Percentiles rank a stretch among this genome's conserved stretches.
Evolutionary conservation across 768 basidiomycete genomes (phyloP).

Genomic region (Suillus clintonianus): DNA sequence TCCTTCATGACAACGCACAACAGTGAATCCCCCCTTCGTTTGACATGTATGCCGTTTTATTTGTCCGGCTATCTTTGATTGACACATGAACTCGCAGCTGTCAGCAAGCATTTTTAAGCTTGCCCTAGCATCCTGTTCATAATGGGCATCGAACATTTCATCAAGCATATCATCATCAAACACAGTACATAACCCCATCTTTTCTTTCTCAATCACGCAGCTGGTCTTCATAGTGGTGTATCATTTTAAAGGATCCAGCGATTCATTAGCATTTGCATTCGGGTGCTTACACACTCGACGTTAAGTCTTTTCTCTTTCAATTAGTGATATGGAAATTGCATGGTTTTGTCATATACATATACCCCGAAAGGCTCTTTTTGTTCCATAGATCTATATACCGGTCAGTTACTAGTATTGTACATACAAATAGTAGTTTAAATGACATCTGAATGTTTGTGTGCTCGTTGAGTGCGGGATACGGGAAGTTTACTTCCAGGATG

Average conservation of each 20-base stretch:
- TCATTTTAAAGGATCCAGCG: not conserved
- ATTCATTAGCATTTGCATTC: not conserved
- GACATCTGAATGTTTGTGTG: not conserved
- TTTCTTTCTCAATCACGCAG: not conserved
- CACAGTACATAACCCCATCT: no score
- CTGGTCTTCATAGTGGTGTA: not conserved
- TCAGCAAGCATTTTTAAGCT: not conserved
- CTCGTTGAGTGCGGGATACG: not conserved
- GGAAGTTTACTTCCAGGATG: not conserved
- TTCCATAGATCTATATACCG: not conserved
- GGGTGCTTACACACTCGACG: not conserved
- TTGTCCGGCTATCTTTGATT: not conserved
- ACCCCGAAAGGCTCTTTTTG: not conserved
- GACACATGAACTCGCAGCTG: not conserved
- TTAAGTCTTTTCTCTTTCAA: not conserved
- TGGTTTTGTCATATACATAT: not conserved
- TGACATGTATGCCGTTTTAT: not conserved
- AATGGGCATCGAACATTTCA: not conserved
- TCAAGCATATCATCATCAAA: not conserved
- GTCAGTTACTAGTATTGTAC: not conserved
- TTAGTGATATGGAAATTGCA: not conserved
- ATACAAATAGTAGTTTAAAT: not conserved
- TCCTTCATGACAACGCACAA: slow-evolving; percentile 21
- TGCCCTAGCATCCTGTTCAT: not conserved
- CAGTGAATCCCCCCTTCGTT: not conserved